Base-by-base conservation (phyloP, 805 yeast genomes). In the Schwanniomyces pseudopolymorphus region DNA sequence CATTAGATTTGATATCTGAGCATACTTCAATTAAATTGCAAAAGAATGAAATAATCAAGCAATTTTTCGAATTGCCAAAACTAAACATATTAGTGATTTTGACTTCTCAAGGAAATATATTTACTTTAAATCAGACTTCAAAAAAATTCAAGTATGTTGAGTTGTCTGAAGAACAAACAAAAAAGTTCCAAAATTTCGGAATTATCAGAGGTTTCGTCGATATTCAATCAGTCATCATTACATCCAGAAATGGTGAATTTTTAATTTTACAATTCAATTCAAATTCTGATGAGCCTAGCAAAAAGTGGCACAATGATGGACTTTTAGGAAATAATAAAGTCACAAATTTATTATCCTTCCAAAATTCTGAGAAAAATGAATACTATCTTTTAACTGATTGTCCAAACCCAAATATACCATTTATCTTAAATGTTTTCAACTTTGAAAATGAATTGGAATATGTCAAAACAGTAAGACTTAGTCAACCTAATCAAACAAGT, bases 371-470 rank as follows among this genome's bases (percentile, higher is more conserved):
- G 25, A 19, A 39, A 13, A 49, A 58, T 19, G 59, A 61, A 1
- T 49, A 70, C 11, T 71, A 70, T 40, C 35, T 81, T 0, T 57
- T 86, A 14, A 58, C 77, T 5, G 94, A 87, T 53, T 81, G 89
- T 13, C 91, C 94, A 36, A 82, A 85, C 56, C 84, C 86, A 1
- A 68, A 64, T 3, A 82, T 80, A 40, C 78, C 81, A 3, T 71
- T 86, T 40, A 49, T 74, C 3, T 59, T 81, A 16, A 55, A 72
- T 44, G 69, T 67, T 33, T 53, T 83, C 37, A 54, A 63, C 22
- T 33, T 38, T 9, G 44, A 41, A 8, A 40, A 39, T 16, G 27
- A 25, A 1, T 56, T 78, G 2, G 56, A 60, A 2, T 33, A 72
- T 3, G 25, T 39, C 2, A 21, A 66, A 52, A 51, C 74, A 61